These are phyloP conservation scores for Penicillium capsulatum DNA, from an alignment of 2,329 filamentous ascomycete genomes.

Conservation along the genomic window DNA sequence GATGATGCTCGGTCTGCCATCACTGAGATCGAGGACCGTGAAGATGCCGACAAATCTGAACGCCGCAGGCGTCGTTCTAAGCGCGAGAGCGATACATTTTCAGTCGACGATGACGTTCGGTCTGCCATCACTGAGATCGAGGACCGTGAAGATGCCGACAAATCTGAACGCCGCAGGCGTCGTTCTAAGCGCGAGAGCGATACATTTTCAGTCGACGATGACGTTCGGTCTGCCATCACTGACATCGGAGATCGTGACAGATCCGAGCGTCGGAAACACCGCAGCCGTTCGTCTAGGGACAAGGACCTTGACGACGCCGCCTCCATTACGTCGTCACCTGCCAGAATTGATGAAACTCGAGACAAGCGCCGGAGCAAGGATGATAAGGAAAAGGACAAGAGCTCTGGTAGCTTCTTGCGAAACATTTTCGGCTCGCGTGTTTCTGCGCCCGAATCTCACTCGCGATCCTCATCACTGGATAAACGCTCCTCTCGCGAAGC, in stretches of 20 bases:
- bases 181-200: constrained; percentile 19
- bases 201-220: background rate
- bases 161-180: constrained; percentile 25
- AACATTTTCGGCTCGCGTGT: constrained; percentile 39
- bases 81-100: constrained; percentile 1
- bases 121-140: constrained; percentile 2
- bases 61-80: constrained; percentile 28
- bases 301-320: constrained; percentile 35
- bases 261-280: constrained; percentile 24
- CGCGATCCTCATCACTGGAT: constrained; percentile 26
- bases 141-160: constrained; percentile 21
- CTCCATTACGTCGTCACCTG: constrained; percentile 34
- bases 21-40: no score
- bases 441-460: constrained; percentile 27
- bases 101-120: constrained; percentile 1
- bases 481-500: constrained; percentile 30
- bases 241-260: constrained; percentile 9
- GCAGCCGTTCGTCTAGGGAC: constrained; percentile 22
- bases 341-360: constrained; percentile 28
- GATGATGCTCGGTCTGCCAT: constrained; percentile 2
- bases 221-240: constrained; percentile 1
- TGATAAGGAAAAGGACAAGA: constrained; percentile 30
- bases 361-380: constrained; percentile 32
- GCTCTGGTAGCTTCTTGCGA: constrained; percentile 33
- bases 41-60: constrained; percentile 23